Percentiles rank a stretch among this genome's conserved stretches.
Conservation (phyloP, 2,329 filamentous ascomycete genomes). For the Aspergillus novoparasiticus region DNA sequence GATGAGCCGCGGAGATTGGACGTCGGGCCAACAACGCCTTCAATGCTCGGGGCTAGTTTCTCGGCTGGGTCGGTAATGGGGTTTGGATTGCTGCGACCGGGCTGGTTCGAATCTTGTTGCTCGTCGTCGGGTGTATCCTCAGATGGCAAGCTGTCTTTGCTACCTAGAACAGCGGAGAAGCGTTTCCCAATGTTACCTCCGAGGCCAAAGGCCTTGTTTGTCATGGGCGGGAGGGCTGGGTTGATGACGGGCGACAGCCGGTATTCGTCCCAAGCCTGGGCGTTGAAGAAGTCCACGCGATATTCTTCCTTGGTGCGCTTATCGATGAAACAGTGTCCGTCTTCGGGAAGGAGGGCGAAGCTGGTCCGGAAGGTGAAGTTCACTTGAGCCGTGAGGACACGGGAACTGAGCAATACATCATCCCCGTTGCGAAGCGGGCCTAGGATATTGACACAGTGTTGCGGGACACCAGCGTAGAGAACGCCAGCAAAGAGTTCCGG, state of each 20-base stretch:
- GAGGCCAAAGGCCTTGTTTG: slow-evolving; percentile 34
- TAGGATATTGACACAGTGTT: slow-evolving; percentile 87
- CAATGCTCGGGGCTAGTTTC: slow-evolving; percentile 33
- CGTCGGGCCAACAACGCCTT: slow-evolving; percentile 30
- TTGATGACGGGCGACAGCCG: slow-evolving; percentile 75
- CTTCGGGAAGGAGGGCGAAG: slow-evolving; percentile 81
- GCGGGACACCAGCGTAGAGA: slow-evolving; percentile 80
- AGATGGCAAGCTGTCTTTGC: slow-evolving; percentile 21
- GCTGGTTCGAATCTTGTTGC: slow-evolving; percentile 7
- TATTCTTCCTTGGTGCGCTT: slow-evolving; percentile 78
- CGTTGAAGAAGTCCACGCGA: slow-evolving; percentile 79
- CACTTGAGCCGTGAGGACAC: slow-evolving; percentile 86
- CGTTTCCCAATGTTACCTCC: slow-evolving; percentile 41
- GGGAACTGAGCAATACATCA: slow-evolving; percentile 84
- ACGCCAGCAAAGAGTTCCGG: slow-evolving; percentile 87
- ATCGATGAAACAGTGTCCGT: slow-evolving; percentile 86
- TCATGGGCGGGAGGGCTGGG: slow-evolving; percentile 63
- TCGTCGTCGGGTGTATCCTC: slow-evolving; percentile 19
- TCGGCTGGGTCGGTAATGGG: slow-evolving; percentile 17
- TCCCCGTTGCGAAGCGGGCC: slow-evolving; percentile 91
- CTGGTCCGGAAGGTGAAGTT: slow-evolving; percentile 90
- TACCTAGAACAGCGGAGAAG: slow-evolving; percentile 36
- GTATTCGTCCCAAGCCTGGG: slow-evolving; percentile 77
- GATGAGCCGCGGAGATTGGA: slow-evolving; percentile 27
- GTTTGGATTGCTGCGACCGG: slow-evolving; percentile 2